A percentile compares a stretch with the other conserved stretches of the same genome.
These are phyloP conservation scores for Clarireedia monteithiana DNA, from an alignment of 2,329 filamentous ascomycete species.

Conservation along the genomic window DNA sequence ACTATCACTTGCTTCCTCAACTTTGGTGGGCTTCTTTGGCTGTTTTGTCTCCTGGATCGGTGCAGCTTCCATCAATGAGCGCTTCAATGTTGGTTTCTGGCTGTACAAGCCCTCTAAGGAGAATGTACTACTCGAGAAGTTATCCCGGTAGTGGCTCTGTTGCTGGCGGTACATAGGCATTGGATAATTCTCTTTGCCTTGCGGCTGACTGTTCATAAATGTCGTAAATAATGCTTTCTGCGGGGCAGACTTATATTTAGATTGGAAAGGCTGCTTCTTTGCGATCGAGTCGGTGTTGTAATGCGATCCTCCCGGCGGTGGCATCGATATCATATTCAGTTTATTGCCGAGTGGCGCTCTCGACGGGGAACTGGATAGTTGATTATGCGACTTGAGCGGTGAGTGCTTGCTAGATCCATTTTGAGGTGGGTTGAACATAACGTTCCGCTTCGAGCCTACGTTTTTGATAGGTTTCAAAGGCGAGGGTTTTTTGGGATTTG, in stretches of 20 bases:
- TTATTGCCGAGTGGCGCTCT: slow-evolving; percentile 54
- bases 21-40: slow-evolving; percentile 56
- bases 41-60: slow-evolving; percentile 61
- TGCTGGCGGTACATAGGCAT: slow-evolving; percentile 38
- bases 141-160: slow-evolving; percentile 30
- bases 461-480: slow-evolving; percentile 36
- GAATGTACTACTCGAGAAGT: slow-evolving; percentile 33
- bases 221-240: slow-evolving; percentile 44
- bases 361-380: slow-evolving; percentile 49
- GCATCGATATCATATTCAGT: slow-evolving; percentile 60
- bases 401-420: slow-evolving; percentile 49
- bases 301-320: slow-evolving; percentile 48
- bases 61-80: slow-evolving; percentile 63
- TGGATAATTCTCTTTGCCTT: slow-evolving; percentile 50
- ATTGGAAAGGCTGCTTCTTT: slow-evolving; percentile 55
- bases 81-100: slow-evolving; percentile 47
- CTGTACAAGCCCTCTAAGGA: slow-evolving; percentile 43
- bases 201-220: slow-evolving; percentile 28
- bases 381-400: slow-evolving; percentile 56
- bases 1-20: slow-evolving; percentile 44
- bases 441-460: slow-evolving; percentile 45
- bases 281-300: slow-evolving; percentile 59
- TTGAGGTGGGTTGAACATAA: slow-evolving; percentile 56
- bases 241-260: slow-evolving; percentile 44
- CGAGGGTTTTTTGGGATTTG: slow-evolving; percentile 22